Conservation (phyloP, 306 rosid genomes). For the Castanopsis chinensis region DNA sequence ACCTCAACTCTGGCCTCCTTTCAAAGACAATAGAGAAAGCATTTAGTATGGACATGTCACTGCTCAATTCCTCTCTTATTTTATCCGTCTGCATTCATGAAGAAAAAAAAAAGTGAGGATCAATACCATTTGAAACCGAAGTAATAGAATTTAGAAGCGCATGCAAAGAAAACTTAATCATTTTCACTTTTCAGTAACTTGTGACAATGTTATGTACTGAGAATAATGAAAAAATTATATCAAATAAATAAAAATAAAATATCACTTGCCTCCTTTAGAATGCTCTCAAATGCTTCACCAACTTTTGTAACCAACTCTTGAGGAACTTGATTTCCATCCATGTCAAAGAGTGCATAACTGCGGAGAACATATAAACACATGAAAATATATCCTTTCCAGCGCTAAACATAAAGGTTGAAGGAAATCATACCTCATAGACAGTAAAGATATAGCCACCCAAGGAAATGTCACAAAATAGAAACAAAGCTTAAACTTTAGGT, state of each 20-base stretch:
- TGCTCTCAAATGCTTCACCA: slow-evolving; percentile 67
- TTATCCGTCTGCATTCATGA: slow-evolving; percentile 59
- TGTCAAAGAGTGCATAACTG: slow-evolving; percentile 96
- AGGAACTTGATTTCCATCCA: slow-evolving; percentile 94
- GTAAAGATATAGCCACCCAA: background rate
- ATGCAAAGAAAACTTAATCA: slow-evolving; percentile 3
- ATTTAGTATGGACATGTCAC: slow-evolving; percentile 73
- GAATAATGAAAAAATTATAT: background rate
- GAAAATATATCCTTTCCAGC: slow-evolving; percentile 13
- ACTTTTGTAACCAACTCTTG: slow-evolving; percentile 76
- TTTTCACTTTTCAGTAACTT: slow-evolving; percentile 1
- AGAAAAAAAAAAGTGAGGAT: slow-evolving; percentile 18
- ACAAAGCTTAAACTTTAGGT: background rate
- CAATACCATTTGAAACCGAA: slow-evolving; percentile 7
- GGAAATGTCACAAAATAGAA: background rate
- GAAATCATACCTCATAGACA: background rate
- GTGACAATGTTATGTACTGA: background rate
- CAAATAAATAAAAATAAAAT: slow-evolving; percentile 4
- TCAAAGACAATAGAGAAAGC: slow-evolving; percentile 83
- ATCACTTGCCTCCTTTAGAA: slow-evolving; percentile 69
- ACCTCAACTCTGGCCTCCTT: slow-evolving; percentile 87
- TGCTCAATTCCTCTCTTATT: slow-evolving; percentile 58
- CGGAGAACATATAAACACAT: slow-evolving; percentile 4
- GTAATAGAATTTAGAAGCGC: background rate
- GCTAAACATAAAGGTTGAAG: background rate